These are phyloP conservation scores for Botrytis medusae DNA, from an alignment of 2,329 filamentous ascomycete species.

Conservation along the genomic window DNA sequence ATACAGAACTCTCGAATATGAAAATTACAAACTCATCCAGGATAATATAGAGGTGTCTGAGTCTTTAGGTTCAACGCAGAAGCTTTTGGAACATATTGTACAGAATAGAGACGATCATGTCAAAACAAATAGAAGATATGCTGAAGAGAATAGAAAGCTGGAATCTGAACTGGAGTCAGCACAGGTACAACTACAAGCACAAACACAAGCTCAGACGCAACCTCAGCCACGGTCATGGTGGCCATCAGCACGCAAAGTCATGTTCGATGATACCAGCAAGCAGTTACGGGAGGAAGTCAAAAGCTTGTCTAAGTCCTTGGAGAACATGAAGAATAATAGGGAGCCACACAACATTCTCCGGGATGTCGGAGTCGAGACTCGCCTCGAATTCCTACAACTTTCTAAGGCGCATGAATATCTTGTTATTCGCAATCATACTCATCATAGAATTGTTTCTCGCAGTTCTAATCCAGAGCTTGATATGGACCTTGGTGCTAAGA, in stretches of 20 bases:
- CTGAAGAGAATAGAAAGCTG: not conserved
- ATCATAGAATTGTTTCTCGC: not conserved
- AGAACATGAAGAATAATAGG: not conserved
- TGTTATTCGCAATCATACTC: not conserved
- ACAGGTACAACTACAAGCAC: not conserved
- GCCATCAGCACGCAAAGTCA: not conserved
- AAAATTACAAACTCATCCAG: not conserved
- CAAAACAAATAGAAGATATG: not conserved
- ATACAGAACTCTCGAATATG: not conserved
- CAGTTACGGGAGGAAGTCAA: not conserved
- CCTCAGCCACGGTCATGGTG: not conserved
- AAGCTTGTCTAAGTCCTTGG: not conserved
- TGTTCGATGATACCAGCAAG: not conserved
- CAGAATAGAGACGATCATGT: slow-evolving; percentile 9
- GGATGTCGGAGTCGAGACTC: not conserved
- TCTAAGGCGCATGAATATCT: not conserved
- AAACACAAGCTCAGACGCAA: not conserved
- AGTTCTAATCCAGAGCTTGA: not conserved
- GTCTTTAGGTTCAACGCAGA: not conserved
- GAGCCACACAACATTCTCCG: slow-evolving; percentile 9
- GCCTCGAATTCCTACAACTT: not conserved
- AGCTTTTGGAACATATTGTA: not conserved
- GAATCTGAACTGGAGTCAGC: not conserved
- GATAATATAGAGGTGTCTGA: not conserved
- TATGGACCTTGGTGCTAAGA: too few species aligned